These are phyloP conservation scores for Proliferodiscus dingleyae DNA, from an alignment of 2,329 filamentous ascomycete genomes.

Conservation along the genomic window DNA sequence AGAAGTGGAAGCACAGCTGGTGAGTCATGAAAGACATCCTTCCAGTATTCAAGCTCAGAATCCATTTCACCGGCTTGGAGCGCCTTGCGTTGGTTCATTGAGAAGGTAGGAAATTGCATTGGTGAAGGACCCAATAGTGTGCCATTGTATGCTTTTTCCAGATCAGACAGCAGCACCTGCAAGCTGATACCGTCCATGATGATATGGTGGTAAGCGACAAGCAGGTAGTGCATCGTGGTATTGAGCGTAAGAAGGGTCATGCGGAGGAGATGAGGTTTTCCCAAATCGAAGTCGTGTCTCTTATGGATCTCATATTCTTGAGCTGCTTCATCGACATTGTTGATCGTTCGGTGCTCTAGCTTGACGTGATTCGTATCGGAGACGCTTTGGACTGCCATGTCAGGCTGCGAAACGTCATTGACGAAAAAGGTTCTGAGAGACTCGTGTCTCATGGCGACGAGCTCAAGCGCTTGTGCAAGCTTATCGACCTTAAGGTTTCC, in stretches of 20 bases:
- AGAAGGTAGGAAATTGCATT: constrained; percentile 35
- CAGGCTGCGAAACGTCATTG: constrained; percentile 6
- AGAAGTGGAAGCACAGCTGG: constrained; percentile 33
- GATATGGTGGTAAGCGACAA: constrained; percentile 46
- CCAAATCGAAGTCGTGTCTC: constrained; percentile 36
- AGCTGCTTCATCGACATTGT: constrained; percentile 15
- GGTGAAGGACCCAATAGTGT: constrained; percentile 6
- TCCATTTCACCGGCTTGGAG: constrained; percentile 28
- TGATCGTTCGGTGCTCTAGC: constrained; percentile 9
- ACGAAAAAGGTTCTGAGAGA: constrained; percentile 7
- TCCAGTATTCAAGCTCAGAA: constrained; percentile 35
- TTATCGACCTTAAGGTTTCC: constrained; percentile 31
- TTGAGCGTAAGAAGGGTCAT: constrained; percentile 34
- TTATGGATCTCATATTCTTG: constrained; percentile 21
- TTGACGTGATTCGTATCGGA: constrained; percentile 29
- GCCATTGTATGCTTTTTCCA: constrained; percentile 40
- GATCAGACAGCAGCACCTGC: constrained; percentile 39
- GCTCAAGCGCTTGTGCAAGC: constrained; percentile 34
- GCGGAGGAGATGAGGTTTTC: constrained; percentile 22
- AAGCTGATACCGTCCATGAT: constrained; percentile 44
- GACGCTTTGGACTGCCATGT: constrained; percentile 9
- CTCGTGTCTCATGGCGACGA: constrained; percentile 18
- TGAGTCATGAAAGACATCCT: constrained; percentile 18
- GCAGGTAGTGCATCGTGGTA: constrained; percentile 33
- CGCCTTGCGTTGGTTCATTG: constrained; percentile 29